Evolutionary conservation across 306 rosid species (phyloP).

Genomic region (cucumber (Cucumis sativus)): DNA sequence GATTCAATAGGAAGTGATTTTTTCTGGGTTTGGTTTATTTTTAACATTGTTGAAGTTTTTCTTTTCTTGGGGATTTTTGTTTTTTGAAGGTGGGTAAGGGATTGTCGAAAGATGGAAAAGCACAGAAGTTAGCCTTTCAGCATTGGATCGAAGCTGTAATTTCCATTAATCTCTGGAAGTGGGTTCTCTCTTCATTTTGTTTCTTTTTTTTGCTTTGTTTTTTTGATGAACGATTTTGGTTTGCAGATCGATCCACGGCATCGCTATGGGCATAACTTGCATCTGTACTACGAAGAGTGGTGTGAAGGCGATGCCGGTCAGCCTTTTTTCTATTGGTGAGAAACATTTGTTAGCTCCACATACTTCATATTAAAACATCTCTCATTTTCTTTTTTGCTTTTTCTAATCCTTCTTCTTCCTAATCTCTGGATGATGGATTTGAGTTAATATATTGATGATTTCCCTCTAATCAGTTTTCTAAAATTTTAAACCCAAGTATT

Average conservation of each 20-base stretch:
- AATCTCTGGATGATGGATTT: background rate
- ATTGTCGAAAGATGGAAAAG: constrained; percentile 67
- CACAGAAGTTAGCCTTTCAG: constrained; percentile 86
- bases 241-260: constrained; percentile 93
- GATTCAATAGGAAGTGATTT: background rate
- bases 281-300: constrained; percentile 70
- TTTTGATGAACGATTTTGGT: background rate
- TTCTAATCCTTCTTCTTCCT: background rate
- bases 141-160: constrained; percentile 98
- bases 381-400: background rate
- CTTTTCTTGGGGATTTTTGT: background rate
- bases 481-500: too few species aligned
- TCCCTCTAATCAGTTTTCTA: too few species aligned
- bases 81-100: constrained; percentile 79
- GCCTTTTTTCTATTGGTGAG: constrained; percentile 90
- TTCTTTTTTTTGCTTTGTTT: background rate
- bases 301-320: constrained; percentile 64
- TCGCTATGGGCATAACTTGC: constrained; percentile 91
- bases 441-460: background rate
- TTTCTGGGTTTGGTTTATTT: background rate
- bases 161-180: background rate
- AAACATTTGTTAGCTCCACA: background rate
- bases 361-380: background rate
- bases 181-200: background rate
- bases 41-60: background rate